phyloP scores from a whole-genome alignment of 441 rosid genomes.

The Eruca vesicaria region DNA sequence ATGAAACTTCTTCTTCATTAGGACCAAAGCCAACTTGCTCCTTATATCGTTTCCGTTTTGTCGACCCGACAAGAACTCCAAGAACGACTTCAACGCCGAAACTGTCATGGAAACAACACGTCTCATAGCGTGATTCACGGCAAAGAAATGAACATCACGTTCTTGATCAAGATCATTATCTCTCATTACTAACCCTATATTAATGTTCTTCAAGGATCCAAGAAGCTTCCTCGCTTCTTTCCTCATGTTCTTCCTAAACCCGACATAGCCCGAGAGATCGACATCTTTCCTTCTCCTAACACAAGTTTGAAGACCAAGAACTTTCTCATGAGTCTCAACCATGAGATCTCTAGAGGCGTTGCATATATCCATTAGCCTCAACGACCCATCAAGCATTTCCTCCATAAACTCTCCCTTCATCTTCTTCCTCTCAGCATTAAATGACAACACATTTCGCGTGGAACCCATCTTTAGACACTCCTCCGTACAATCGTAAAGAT shows the following conservation, averaged over 20 bases:
- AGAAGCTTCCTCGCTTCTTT: conserved; percentile 48
- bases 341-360: conserved; percentile 47
- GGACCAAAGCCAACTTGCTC: conserved; percentile 45
- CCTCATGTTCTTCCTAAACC: conserved; percentile 52
- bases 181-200: conserved; percentile 24
- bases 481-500: conserved; percentile 41
- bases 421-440: conserved; percentile 27
- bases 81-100: conserved; percentile 45
- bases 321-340: conserved; percentile 43
- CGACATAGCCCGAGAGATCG: conserved; percentile 26
- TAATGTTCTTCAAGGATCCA: conserved; percentile 44
- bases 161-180: conserved; percentile 35
- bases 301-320: conserved; percentile 48
- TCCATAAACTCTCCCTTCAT: conserved; percentile 37
- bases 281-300: conserved; percentile 48
- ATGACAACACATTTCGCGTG: conserved; percentile 42
- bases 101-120: conserved; percentile 40
- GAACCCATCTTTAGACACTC: conserved; percentile 58
- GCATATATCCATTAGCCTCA: conserved; percentile 56
- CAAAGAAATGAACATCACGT: conserved; percentile 44
- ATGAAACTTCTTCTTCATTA: conserved; percentile 44
- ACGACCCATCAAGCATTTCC: conserved; percentile 55
- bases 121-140: conserved; percentile 43
- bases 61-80: conserved; percentile 44
- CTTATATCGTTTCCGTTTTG: conserved; percentile 29